Percentiles rank a stretch among this genome's conserved stretches.
Conservation (phyloP, 495 filamentous ascomycete species). For the Chlorociboria aeruginascens region DNA sequence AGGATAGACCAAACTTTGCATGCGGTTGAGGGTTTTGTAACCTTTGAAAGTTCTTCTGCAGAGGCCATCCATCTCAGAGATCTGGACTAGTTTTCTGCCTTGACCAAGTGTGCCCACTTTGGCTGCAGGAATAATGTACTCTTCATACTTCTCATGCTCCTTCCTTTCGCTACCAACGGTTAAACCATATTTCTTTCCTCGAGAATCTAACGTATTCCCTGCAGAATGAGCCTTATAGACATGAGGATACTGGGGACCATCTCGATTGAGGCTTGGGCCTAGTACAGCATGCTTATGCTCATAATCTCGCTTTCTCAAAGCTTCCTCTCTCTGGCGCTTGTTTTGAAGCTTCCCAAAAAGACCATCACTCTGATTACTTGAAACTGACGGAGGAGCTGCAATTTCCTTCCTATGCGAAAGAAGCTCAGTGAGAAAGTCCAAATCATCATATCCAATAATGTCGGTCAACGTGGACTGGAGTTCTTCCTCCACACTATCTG, state of each 20-base stretch:
- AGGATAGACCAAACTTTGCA: constrained; percentile 94
- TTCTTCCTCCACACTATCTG: constrained; percentile 62
- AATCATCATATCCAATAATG: constrained; percentile 80
- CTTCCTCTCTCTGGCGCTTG: constrained; percentile 63
- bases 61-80: constrained; percentile 76
- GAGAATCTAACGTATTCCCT: constrained; percentile 67
- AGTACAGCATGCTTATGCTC: constrained; percentile 73
- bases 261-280: constrained; percentile 44
- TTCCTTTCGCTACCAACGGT: constrained; percentile 51
- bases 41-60: constrained; percentile 87
- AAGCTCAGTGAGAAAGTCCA: constrained; percentile 80
- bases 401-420: constrained; percentile 63
- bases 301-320: constrained; percentile 57
- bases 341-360: constrained; percentile 48
- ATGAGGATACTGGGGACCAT: constrained; percentile 71
- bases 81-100: constrained; percentile 61
- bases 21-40: constrained; percentile 87
- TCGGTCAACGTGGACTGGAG: constrained; percentile 85
- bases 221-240: constrained; percentile 75
- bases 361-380: constrained; percentile 17
- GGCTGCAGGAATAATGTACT: constrained; percentile 73
- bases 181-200: constrained; percentile 65
- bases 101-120: constrained; percentile 61
- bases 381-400: constrained; percentile 19
- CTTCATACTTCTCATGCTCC: constrained; percentile 67